Evolutionary conservation across 768 basidiomycete species (phyloP).

Genomic region (Macrolepiota fuliginosa): DNA sequence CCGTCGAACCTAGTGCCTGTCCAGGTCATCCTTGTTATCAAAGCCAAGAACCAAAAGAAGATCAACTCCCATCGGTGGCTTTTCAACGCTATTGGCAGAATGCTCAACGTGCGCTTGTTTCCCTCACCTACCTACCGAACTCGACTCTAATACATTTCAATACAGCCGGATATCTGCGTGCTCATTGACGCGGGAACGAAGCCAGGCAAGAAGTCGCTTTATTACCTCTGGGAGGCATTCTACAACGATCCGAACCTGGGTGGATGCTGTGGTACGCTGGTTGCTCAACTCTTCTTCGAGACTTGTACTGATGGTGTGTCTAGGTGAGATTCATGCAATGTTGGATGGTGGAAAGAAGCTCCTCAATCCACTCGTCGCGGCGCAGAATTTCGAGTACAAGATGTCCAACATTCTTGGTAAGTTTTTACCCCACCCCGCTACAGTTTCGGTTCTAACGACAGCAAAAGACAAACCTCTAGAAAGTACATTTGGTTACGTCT

Average conservation of each 20-base stretch:
- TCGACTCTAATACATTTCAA: background rate
- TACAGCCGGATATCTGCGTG: conserved; percentile 85
- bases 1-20: conserved; percentile 92
- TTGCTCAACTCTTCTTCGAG: background rate
- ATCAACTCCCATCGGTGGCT: conserved; percentile 96
- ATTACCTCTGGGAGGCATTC: conserved; percentile 92
- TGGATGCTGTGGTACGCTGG: conserved; percentile 62
- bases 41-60: conserved; percentile 95
- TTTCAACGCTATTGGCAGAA: conserved; percentile 88
- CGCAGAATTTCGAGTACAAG: conserved; percentile 97
- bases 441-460: background rate
- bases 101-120: conserved; percentile 55
- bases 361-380: conserved; percentile 90
- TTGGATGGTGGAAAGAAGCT: conserved; percentile 73
- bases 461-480: conserved; percentile 83
- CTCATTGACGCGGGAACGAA: conserved; percentile 95
- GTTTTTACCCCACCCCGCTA: background rate
- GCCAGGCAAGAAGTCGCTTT: conserved; percentile 93
- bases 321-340: conserved; percentile 88
- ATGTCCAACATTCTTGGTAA: conserved; percentile 90
- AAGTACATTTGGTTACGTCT: conserved; percentile 92
- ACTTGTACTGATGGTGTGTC: background rate
- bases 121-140: background rate
- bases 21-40: conserved; percentile 86
- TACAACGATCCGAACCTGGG: conserved; percentile 80